Evolutionary conservation across 345 rosid species (phyloP).

Genomic region (Salix caprea): DNA sequence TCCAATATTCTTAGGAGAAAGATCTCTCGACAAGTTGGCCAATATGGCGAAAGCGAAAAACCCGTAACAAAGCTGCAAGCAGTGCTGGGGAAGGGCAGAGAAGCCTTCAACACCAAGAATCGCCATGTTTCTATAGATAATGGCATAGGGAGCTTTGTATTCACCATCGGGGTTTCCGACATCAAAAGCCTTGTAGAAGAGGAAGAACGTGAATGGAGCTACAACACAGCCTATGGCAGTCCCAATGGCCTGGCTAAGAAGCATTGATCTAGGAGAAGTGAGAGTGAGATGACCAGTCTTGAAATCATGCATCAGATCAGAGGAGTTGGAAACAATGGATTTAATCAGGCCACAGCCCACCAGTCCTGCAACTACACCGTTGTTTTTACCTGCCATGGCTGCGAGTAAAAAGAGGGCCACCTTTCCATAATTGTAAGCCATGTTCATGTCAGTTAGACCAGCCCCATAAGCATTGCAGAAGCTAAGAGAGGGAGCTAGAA

Average conservation of each 20-base stretch:
- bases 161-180: slow-evolving; percentile 88
- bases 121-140: slow-evolving; percentile 88
- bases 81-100: slow-evolving; percentile 82
- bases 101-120: slow-evolving; percentile 89
- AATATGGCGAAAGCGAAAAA: slow-evolving; percentile 72
- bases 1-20: slow-evolving; percentile 40
- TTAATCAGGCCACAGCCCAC: slow-evolving; percentile 87
- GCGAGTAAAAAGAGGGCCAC: slow-evolving; percentile 84
- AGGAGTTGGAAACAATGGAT: slow-evolving; percentile 77
- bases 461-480: slow-evolving; percentile 98
- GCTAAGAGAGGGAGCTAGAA: slow-evolving; percentile 80
- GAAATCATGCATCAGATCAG: slow-evolving; percentile 94
- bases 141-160: slow-evolving; percentile 92
- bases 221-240: slow-evolving; percentile 80
- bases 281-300: slow-evolving; percentile 83
- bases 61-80: slow-evolving; percentile 79
- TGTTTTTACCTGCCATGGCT: slow-evolving; percentile 53
- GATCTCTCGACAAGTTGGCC: slow-evolving; percentile 61
- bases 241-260: slow-evolving; percentile 79
- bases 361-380: slow-evolving; percentile 82
- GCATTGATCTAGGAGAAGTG: slow-evolving; percentile 90
- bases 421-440: slow-evolving; percentile 92
- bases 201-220: slow-evolving; percentile 79
- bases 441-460: slow-evolving; percentile 94
- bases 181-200: slow-evolving; percentile 86